A percentile compares a stretch with the other conserved stretches of the same genome.
Conservation (phyloP, 768 basidiomycete genomes). For the Kwoniella heveanensis region DNA sequence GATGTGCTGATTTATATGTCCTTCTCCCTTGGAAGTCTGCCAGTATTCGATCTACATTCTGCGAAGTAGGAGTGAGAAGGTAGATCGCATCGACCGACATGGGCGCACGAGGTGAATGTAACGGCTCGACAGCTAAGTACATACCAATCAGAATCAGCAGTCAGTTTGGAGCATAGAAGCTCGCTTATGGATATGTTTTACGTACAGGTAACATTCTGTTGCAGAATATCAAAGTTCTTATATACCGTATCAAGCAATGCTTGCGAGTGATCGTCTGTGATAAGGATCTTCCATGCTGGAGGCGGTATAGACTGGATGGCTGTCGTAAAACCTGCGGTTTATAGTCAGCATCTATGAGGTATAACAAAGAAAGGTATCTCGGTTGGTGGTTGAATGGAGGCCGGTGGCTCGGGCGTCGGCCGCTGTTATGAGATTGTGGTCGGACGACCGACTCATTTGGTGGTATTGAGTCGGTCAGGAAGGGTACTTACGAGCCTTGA, state of each 20-base stretch:
- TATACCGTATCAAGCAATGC: slow-evolving; percentile 78
- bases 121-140: slow-evolving; percentile 68
- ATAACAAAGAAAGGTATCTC: neutral
- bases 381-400: neutral
- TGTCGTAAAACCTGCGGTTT: slow-evolving; percentile 45
- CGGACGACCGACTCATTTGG: slow-evolving; percentile 11
- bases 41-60: slow-evolving; percentile 89
- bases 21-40: slow-evolving; percentile 74
- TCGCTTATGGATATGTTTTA: slow-evolving; percentile 23
- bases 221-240: slow-evolving; percentile 89
- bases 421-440: slow-evolving; percentile 3
- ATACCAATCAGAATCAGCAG: neutral
- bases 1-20: slow-evolving; percentile 78
- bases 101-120: slow-evolving; percentile 77
- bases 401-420: slow-evolving; percentile 8
- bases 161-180: neutral
- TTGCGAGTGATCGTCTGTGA: slow-evolving; percentile 91
- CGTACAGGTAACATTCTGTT: slow-evolving; percentile 95
- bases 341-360: neutral
- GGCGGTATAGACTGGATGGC: slow-evolving; percentile 61
- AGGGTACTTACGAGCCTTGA: slow-evolving; percentile 42
- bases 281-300: slow-evolving; percentile 93
- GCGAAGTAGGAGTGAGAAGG: slow-evolving; percentile 87
- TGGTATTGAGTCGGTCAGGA: too few species aligned
- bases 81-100: slow-evolving; percentile 92